phyloP scores from a whole-genome alignment of 1,284 basidiomycete species.

The Microbotryum violaceum region DNA sequence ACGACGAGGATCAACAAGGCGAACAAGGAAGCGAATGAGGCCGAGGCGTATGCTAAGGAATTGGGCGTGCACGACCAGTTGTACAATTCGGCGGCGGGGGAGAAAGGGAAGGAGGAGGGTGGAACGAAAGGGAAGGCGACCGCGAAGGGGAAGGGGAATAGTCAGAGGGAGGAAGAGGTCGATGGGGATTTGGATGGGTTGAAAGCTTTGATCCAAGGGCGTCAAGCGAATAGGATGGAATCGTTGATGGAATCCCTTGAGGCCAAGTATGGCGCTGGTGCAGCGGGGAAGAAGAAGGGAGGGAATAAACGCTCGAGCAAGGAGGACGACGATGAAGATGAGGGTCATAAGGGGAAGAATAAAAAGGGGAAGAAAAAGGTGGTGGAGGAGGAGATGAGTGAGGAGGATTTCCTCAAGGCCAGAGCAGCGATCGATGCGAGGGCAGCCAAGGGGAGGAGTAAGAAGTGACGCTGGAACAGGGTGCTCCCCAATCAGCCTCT shows the following conservation, averaged over 20 bases:
- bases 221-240: conserved; percentile 65
- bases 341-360: conserved; percentile 44
- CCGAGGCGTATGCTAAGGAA: conserved; percentile 75
- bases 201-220: conserved; percentile 72
- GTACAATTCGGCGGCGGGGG: conserved; percentile 44
- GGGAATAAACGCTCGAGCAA: conserved; percentile 43
- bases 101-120: conserved; percentile 48
- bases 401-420: conserved; percentile 51
- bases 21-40: conserved; percentile 73
- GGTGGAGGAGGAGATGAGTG: conserved; percentile 48
- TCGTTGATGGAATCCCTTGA: conserved; percentile 50
- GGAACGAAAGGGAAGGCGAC: conserved; percentile 55
- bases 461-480: too few species aligned
- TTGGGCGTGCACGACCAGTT: conserved; percentile 93
- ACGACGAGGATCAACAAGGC: conserved; percentile 49
- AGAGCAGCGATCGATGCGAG: too few species aligned
- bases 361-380: conserved; percentile 46
- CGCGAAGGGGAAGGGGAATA: conserved; percentile 41
- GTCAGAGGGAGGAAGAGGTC: conserved; percentile 43
- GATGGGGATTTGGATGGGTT: conserved; percentile 60
- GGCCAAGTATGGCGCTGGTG: conserved; percentile 62
- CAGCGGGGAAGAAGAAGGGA: conserved; percentile 35
- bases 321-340: conserved; percentile 40
- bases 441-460: too few species aligned
- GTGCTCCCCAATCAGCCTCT: too few species aligned